Conservation (phyloP, 768 basidiomycete species). For the Hypholoma sublateritium region DNA sequence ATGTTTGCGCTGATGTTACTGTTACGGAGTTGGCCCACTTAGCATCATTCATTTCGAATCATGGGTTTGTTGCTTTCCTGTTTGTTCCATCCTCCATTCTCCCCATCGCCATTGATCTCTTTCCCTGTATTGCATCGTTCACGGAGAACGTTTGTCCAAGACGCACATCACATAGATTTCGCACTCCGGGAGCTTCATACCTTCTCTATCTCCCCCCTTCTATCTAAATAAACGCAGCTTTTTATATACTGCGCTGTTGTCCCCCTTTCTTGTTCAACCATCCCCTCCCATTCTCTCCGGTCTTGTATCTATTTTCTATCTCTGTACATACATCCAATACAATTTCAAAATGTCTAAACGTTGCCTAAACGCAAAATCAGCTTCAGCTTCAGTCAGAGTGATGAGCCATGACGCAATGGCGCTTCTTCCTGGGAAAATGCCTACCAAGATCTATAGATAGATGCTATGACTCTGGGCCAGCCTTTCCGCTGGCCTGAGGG, state of each 20-base stretch:
- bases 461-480: too few relatives aligned
- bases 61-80: neutral
- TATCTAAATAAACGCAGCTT: neutral
- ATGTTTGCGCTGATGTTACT: conserved; percentile 16
- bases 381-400: too few relatives aligned
- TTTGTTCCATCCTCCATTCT: neutral
- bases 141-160: conserved; percentile 5
- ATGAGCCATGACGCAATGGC: too few relatives aligned
- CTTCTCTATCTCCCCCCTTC: neutral
- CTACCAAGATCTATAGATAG: too few relatives aligned
- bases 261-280: too few relatives aligned
- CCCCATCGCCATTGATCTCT: neutral
- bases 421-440: too few relatives aligned
- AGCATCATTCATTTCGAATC: neutral
- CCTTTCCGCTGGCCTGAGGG: too few relatives aligned
- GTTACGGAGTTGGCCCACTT: neutral
- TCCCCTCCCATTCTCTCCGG: too few relatives aligned
- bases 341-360: too few relatives aligned
- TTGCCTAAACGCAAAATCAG: too few relatives aligned
- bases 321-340: too few relatives aligned
- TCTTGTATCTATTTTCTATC: too few relatives aligned
- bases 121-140: conserved; percentile 10
- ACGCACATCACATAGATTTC: conserved; percentile 10
- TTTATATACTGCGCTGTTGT: neutral
- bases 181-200: conserved; percentile 5